Evolutionary conservation across 169 alveolate genomes (phyloP).

Genomic region (Amoebophrya sp.): DNA sequence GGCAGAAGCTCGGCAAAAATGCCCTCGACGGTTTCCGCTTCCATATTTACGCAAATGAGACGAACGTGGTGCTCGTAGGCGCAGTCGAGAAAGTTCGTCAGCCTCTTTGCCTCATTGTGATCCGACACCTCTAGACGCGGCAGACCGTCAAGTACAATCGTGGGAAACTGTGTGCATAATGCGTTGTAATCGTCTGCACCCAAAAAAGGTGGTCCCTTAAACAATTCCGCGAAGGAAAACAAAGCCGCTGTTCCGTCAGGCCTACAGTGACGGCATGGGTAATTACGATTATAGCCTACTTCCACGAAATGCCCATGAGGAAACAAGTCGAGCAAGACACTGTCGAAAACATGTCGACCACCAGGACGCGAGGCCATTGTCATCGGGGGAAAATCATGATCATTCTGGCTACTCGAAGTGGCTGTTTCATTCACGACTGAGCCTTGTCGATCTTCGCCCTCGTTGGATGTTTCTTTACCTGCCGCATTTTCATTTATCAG

Average conservation of each 20-base stretch:
- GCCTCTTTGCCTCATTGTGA: conserved; percentile 10
- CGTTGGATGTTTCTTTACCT: no score
- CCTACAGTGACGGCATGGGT: neutral
- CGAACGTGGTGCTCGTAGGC: conserved; percentile 22
- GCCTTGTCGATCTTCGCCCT: no score
- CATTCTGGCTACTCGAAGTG: no score
- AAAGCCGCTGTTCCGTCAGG: neutral
- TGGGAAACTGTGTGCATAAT: neutral
- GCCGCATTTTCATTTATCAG: no score
- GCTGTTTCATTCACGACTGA: no score
- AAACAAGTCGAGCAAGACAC: no score
- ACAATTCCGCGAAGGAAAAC: neutral
- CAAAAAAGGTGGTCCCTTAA: neutral
- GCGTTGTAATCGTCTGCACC: neutral
- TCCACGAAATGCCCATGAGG: no score
- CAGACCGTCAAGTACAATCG: neutral
- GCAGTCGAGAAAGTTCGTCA: neutral
- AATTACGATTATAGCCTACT: no score
- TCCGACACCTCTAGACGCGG: neutral
- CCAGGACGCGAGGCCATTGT: no score
- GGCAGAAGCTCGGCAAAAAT: neutral
- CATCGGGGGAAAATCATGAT: no score
- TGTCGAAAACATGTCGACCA: no score
- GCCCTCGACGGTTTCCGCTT: neutral
- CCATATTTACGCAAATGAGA: neutral